Base-by-base conservation (phyloP, 805 yeast species). In the Kuraishia floccosa region DNA sequence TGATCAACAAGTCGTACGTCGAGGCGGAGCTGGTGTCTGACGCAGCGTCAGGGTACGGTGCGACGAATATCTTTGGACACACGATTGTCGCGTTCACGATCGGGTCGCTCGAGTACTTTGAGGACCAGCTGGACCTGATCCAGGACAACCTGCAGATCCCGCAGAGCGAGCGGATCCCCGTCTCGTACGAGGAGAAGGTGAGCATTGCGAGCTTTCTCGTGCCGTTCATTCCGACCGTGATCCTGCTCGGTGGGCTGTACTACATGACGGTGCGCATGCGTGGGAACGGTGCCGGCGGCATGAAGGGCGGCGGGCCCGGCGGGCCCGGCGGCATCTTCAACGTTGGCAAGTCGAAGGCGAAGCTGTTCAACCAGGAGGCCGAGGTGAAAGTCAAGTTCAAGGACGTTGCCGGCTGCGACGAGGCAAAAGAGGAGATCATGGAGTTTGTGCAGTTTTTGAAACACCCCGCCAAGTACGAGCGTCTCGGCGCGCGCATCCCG, bases 331-430 rank as follows among this genome's bases (percentile, higher is more conserved):
- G 94, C 4, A 68, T 82, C 11, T 74, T 82, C 56, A 70, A 72
- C 32, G 82, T 87, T 47, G 95, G 96, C 35, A 84, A 86, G 51
- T 79, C 93, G 24, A 83, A 82, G 35, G 97, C 97, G 4, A 83
- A 85, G 52, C 66, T 76, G 39, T 89, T 89, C 62, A 89, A 91
- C 54, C 83, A 80, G 49, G 96, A 91, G 42, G 78, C 87, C 2
- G 94, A 85, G 39, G 82, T 91, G 38, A 84, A 83, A 50, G 78
- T 85, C 31, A 79, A 76, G 51, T 91, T 91, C 50, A 72, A 77
- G 44, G 97, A 93, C 54, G 98, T 91, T 31, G 98, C 98, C 1
- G 99, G 99, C 32, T 82, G 89, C 65, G 81, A 78, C 38, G 99
- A 91, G 58, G 95, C 98, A 8, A 91, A 91, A 56, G 89, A 78